These are phyloP conservation scores for Glonium stellatum DNA, from an alignment of 495 filamentous ascomycete genomes.

Conservation along the genomic window DNA sequence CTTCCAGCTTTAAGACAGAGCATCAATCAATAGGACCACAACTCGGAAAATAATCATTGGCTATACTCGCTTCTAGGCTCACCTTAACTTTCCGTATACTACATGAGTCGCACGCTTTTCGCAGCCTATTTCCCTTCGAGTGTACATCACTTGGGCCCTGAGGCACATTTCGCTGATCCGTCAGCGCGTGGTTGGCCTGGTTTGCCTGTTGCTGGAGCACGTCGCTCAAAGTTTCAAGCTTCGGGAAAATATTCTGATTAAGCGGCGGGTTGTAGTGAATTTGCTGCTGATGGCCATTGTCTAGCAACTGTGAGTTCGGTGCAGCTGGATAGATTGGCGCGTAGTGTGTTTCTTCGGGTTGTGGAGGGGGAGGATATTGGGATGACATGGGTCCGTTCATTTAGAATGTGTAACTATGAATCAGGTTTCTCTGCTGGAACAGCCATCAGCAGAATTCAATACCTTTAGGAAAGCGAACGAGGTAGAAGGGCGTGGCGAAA, in stretches of 20 bases:
- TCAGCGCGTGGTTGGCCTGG: conserved; percentile 24
- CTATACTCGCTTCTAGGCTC: neutral
- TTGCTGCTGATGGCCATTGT: conserved; percentile 14
- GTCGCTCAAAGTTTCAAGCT: conserved; percentile 25
- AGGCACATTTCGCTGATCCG: conserved; percentile 10
- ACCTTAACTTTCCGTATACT: conserved; percentile 34
- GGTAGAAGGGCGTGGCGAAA: too few species aligned
- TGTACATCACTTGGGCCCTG: conserved; percentile 7
- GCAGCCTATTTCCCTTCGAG: conserved; percentile 24
- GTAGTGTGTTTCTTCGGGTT: conserved; percentile 21
- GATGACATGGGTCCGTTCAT: conserved; percentile 11
- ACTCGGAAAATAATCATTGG: neutral
- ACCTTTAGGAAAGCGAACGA: too few species aligned
- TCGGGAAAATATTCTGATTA: conserved; percentile 19
- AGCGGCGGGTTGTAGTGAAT: conserved; percentile 19
- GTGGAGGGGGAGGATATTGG: conserved; percentile 15
- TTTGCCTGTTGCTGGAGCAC: conserved; percentile 26
- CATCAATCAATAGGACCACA: too few species aligned
- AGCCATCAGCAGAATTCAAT: too few species aligned
- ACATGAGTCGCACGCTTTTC: conserved; percentile 32
- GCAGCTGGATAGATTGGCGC: conserved; percentile 21
- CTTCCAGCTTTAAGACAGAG: neutral
- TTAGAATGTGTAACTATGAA: neutral
- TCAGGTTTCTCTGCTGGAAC: neutral
- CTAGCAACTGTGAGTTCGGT: conserved; percentile 14